Conservation (phyloP, 306 rosid species). For the Chamaecrista fasciculata region DNA sequence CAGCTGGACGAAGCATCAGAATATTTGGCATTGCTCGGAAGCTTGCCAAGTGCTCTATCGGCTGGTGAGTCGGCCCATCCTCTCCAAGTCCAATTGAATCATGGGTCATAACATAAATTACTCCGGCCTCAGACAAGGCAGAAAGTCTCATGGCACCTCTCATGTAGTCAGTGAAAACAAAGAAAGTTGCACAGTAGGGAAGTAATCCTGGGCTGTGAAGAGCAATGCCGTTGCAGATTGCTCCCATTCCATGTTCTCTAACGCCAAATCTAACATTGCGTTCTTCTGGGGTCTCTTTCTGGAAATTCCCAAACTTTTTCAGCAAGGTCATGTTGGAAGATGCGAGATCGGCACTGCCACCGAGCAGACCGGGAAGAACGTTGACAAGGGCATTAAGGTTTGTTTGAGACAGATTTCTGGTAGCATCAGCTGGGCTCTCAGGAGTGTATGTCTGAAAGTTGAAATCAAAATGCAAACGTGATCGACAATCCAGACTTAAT, state of each 20-base stretch:
- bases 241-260: conserved; percentile 98
- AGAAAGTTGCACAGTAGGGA: conserved; percentile 98
- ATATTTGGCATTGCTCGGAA: conserved; percentile 98
- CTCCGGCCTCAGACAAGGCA: conserved; percentile 71
- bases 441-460: conserved; percentile 79
- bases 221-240: conserved; percentile 88
- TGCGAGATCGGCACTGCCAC: conserved; percentile 99
- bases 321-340: conserved; percentile 98
- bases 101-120: conserved; percentile 93
- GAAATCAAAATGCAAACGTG: conserved; percentile 22
- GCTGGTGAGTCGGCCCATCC: conserved; percentile 99
- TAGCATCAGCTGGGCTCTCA: conserved; percentile 90
- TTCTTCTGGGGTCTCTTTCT: conserved; percentile 80
- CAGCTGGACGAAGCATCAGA: conserved; percentile 97
- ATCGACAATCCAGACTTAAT: conserved; percentile 4
- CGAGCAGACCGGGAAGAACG: conserved; percentile 92
- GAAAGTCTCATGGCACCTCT: conserved; percentile 95
- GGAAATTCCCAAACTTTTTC: conserved; percentile 84
- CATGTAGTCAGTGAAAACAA: conserved; percentile 99
- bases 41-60: conserved; percentile 94
- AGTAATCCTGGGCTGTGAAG: conserved; percentile 91
- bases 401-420: conserved; percentile 83
- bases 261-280: conserved; percentile 96
- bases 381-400: conserved; percentile 89
- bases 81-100: conserved; percentile 99